A percentile compares a stretch with the other conserved stretches of the same genome.
phyloP scores from a whole-genome alignment of 768 basidiomycete species.

The Trametes cinnabarina region DNA sequence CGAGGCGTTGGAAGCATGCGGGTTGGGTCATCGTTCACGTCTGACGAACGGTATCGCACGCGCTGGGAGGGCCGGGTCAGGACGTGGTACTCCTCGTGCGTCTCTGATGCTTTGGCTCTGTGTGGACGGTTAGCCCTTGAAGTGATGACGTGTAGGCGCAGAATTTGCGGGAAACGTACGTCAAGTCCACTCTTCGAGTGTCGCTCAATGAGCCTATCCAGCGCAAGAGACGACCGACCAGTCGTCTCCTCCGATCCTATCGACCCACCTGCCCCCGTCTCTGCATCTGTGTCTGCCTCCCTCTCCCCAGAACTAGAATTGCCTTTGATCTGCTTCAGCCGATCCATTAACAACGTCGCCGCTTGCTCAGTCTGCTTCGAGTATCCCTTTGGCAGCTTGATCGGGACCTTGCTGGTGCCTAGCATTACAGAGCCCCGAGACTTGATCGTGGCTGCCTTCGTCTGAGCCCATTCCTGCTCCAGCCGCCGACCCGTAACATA shows the following conservation, averaged over 20 bases:
- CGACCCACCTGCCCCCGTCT: not conserved
- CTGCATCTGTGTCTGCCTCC: no score
- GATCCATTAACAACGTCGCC: not conserved
- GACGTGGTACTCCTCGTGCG: no score
- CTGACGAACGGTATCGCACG: no score
- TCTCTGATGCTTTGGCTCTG: no score
- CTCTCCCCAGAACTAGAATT: no score
- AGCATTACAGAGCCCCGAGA: not conserved
- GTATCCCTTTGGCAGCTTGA: not conserved
- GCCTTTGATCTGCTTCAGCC: not conserved
- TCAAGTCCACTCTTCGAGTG: not conserved
- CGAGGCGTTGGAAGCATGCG: no score
- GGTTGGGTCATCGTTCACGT: no score
- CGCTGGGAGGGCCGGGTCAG: no score
- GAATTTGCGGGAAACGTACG: no score
- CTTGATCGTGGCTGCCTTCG: not conserved
- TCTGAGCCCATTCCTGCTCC: conserved; percentile 7
- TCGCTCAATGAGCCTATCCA: not conserved
- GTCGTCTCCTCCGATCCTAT: not conserved
- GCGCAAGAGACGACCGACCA: not conserved
- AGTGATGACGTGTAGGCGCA: no score
- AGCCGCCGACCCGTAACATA: conserved; percentile 2
- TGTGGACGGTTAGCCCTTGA: no score
- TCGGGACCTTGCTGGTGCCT: not conserved
- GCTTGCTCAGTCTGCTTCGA: not conserved